Conservation (phyloP, 2,329 filamentous ascomycete genomes). For the Calonectria pseudoturangicola region DNA sequence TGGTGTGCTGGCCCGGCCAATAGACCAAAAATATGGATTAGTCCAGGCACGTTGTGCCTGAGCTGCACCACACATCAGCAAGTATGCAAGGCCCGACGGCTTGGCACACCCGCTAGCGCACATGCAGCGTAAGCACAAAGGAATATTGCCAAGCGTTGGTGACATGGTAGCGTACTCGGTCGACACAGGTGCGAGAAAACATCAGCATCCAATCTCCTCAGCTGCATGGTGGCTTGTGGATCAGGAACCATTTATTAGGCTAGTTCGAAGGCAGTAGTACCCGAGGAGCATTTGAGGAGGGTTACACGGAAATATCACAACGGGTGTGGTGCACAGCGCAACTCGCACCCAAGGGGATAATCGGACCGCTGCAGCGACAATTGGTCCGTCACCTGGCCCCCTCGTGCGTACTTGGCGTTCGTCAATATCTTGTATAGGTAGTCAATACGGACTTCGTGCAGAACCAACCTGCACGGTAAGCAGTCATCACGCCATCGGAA, state of each 20-base stretch:
- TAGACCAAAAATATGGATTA: neutral
- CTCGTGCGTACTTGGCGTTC: constrained; percentile 20
- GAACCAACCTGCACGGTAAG: constrained; percentile 5
- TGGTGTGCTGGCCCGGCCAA: neutral
- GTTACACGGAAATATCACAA: neutral
- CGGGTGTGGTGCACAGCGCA: neutral
- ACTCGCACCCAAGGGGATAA: neutral
- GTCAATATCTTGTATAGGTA: constrained; percentile 10
- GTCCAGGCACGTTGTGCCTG: neutral
- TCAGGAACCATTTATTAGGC: neutral
- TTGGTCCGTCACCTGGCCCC: constrained; percentile 11
- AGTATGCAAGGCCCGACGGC: neutral
- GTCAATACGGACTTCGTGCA: neutral
- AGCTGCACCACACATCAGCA: constrained; percentile 13
- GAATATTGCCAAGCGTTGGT: constrained; percentile 21
- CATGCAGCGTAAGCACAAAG: constrained; percentile 20
- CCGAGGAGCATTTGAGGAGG: neutral
- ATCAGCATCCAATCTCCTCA: neutral
- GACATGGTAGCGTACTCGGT: constrained; percentile 3
- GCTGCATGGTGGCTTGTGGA: neutral
- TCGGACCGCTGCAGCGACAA: constrained; percentile 8
- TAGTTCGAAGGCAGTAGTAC: neutral
- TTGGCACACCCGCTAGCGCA: neutral
- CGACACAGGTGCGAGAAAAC: constrained; percentile 1
- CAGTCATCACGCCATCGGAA: constrained; percentile 20